Evolutionary conservation across 2,329 filamentous ascomycete genomes (phyloP).

Genomic region (Neofusicoccum laricinum): DNA sequence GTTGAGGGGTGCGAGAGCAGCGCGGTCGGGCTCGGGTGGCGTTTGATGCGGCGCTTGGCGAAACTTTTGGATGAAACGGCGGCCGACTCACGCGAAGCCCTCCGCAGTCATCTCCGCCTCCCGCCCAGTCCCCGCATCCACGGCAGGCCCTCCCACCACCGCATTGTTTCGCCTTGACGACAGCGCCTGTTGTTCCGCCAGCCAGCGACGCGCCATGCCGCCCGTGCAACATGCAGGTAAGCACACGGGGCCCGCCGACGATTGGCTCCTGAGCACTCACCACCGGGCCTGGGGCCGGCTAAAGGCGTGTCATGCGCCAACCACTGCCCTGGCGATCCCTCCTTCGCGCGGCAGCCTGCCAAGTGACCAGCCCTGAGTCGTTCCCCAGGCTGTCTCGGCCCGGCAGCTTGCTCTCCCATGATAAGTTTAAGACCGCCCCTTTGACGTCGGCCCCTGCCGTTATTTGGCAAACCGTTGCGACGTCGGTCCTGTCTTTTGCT

Average conservation of each 20-base stretch:
- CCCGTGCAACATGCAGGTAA: background rate
- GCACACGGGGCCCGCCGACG: background rate
- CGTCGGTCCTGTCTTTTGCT: background rate
- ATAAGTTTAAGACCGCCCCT: constrained; percentile 1
- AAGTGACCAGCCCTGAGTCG: background rate
- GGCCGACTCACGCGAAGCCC: background rate
- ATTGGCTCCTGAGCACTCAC: background rate
- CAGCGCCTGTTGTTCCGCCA: background rate
- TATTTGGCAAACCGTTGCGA: background rate
- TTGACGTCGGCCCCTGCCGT: constrained; percentile 6
- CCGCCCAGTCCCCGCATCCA: background rate
- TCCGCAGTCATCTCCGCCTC: background rate
- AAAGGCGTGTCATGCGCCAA: constrained; percentile 4
- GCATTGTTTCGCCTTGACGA: background rate
- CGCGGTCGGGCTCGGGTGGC: background rate
- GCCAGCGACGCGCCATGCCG: background rate
- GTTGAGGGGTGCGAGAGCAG: background rate
- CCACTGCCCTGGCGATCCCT: constrained; percentile 1
- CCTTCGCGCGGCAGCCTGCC: background rate
- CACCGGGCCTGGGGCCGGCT: background rate
- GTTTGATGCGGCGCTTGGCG: constrained; percentile 6
- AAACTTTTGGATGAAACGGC: constrained; percentile 8
- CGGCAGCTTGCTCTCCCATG: background rate
- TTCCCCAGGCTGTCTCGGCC: background rate
- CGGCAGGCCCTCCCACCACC: background rate